phyloP scores from a whole-genome alignment of 2,329 filamentous ascomycete species.

The Ophiocordyceps camponoti-leonardi region DNA sequence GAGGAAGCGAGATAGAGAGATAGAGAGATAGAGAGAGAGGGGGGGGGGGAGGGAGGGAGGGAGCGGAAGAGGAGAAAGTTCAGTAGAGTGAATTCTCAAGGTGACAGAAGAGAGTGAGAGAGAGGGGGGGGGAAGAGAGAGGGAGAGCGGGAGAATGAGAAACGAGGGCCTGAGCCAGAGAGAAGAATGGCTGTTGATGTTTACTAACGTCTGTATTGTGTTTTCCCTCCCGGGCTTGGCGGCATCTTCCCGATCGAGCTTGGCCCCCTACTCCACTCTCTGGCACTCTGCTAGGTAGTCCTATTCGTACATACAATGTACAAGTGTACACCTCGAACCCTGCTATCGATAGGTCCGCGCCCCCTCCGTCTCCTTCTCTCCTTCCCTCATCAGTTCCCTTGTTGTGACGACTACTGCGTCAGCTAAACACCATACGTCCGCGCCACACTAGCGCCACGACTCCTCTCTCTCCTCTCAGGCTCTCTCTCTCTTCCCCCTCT shows the following conservation, averaged over 20 bases:
- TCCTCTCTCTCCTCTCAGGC: conserved; percentile 3
- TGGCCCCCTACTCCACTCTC: background rate
- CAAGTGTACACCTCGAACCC: too few species aligned
- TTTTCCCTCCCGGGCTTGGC: background rate
- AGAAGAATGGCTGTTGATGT: background rate
- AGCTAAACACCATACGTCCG: background rate
- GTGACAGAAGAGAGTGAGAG: too few species aligned
- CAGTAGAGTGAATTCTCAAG: background rate
- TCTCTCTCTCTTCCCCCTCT: conserved; percentile 2
- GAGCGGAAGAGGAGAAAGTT: background rate
- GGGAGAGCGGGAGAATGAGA: background rate
- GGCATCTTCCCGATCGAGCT: background rate
- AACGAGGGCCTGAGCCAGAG: background rate
- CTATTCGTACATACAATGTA: too few species aligned
- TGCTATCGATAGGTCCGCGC: background rate
- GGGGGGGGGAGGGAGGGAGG: background rate
- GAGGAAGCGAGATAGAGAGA: too few species aligned
- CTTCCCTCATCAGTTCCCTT: background rate
- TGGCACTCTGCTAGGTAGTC: background rate
- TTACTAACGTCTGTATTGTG: background rate
- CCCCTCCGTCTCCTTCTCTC: background rate
- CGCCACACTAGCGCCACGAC: conserved; percentile 2
- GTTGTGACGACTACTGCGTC: background rate
- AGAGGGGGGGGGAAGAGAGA: too few species aligned
- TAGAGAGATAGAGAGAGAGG: too few species aligned